A percentile compares a stretch with the other conserved stretches of the same genome.
Conservation (phyloP, 1,139 yeast species). For the Pichia sp. region DNA sequence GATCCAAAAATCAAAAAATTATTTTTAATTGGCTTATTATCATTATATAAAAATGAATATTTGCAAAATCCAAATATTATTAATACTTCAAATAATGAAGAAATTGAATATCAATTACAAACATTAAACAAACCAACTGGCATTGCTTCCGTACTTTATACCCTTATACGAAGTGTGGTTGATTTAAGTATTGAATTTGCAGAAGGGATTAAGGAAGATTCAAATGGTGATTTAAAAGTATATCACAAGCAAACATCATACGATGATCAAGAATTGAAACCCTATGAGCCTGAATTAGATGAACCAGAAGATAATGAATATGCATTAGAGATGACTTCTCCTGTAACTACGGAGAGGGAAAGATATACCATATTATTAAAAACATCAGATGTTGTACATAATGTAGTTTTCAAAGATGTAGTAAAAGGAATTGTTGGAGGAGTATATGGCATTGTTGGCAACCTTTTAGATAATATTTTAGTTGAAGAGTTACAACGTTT, state of each 20-base stretch:
- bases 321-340: constrained; percentile 37
- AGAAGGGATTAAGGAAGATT: constrained; percentile 66
- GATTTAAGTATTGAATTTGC: constrained; percentile 53
- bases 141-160: constrained; percentile 47
- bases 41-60: constrained; percentile 20
- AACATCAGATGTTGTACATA: constrained; percentile 52
- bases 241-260: constrained; percentile 54
- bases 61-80: neutral
- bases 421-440: constrained; percentile 7
- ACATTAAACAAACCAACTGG: constrained; percentile 42
- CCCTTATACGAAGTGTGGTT: constrained; percentile 38
- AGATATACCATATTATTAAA: constrained; percentile 45
- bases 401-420: constrained; percentile 38
- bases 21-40: constrained; percentile 23
- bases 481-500: constrained; percentile 5
- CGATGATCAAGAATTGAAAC: constrained; percentile 42
- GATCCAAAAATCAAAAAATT: constrained; percentile 28
- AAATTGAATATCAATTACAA: constrained; percentile 23
- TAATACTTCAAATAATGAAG: constrained; percentile 4
- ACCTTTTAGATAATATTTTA: neutral
- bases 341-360: constrained; percentile 48
- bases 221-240: constrained; percentile 53
- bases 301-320: constrained; percentile 30
- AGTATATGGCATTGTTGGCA: constrained; percentile 1
- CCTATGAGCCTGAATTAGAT: constrained; percentile 26